phyloP scores from a whole-genome alignment of 495 filamentous ascomycete species.

The Neurospora sp. region DNA sequence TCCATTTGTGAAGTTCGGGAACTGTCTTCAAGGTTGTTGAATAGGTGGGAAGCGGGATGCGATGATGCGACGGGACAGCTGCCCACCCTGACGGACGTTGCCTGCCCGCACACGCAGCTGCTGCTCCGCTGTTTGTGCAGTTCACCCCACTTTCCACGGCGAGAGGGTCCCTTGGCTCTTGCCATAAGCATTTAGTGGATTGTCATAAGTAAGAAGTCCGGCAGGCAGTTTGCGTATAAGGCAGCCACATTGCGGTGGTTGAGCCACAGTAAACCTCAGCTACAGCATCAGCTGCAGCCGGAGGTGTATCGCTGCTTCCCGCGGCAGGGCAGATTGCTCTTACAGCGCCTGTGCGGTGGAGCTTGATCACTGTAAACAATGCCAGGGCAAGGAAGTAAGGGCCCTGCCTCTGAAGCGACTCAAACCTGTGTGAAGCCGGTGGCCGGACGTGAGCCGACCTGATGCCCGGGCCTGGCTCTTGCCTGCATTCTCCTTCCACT shows the following conservation, averaged over 20 bases:
- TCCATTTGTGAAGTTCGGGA: slow-evolving; percentile 4
- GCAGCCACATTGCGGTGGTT: not conserved
- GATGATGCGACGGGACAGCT: not conserved
- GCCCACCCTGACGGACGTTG: not conserved
- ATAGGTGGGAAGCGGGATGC: not conserved
- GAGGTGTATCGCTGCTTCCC: not conserved
- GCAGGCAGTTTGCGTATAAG: not conserved
- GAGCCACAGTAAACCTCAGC: not conserved
- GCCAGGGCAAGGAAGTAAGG: not conserved
- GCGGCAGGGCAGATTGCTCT: not conserved
- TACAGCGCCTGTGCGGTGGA: not conserved
- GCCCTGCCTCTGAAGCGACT: not conserved
- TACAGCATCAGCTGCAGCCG: not conserved
- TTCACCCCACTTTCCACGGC: not conserved
- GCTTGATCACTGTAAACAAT: not conserved
- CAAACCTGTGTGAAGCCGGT: not conserved
- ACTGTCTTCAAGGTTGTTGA: not conserved
- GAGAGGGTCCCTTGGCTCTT: not conserved
- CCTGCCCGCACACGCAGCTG: not conserved
- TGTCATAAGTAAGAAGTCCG: not conserved
- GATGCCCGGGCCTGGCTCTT: not conserved
- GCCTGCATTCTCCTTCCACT: not conserved
- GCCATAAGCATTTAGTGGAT: not conserved
- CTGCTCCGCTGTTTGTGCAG: not conserved
- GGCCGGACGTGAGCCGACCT: not conserved